These are phyloP conservation scores for Globisporangium nodosum DNA, from an alignment of 352 stramenopile species.

Conservation along the genomic window DNA sequence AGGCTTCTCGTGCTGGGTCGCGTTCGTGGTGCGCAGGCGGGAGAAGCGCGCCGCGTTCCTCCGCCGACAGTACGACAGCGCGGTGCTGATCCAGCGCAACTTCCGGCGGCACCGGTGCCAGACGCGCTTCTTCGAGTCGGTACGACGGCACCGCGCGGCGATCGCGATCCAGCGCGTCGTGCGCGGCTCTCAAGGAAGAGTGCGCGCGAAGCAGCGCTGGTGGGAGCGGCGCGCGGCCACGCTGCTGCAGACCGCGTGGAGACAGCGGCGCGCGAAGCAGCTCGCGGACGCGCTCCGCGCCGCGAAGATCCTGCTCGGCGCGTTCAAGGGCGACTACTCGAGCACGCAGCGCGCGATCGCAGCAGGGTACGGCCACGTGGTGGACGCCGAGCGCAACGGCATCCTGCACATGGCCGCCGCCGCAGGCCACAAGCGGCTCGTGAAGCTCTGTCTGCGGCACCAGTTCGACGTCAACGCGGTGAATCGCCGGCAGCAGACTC, in stretches of 20 bases:
- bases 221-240: slow-evolving; percentile 37
- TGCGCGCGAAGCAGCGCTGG: slow-evolving; percentile 27
- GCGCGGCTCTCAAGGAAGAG: slow-evolving; percentile 37
- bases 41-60: slow-evolving; percentile 32
- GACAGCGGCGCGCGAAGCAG: slow-evolving; percentile 31
- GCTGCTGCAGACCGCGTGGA: slow-evolving; percentile 54
- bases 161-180: slow-evolving; percentile 52
- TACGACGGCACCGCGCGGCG: slow-evolving; percentile 37
- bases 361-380: slow-evolving; percentile 40
- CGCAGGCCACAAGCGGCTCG: slow-evolving; percentile 63
- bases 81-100: slow-evolving; percentile 62
- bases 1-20: slow-evolving; percentile 17
- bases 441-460: slow-evolving; percentile 79
- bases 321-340: slow-evolving; percentile 74
- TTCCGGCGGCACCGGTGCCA: slow-evolving; percentile 56
- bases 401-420: slow-evolving; percentile 69
- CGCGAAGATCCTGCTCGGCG: slow-evolving; percentile 54
- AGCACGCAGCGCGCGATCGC: slow-evolving; percentile 52
- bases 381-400: slow-evolving; percentile 52
- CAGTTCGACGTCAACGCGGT: slow-evolving; percentile 65
- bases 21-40: slow-evolving; percentile 20
- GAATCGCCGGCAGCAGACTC: slow-evolving; percentile 52
- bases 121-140: slow-evolving; percentile 27
- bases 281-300: slow-evolving; percentile 32
- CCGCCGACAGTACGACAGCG: slow-evolving; percentile 28